Base-by-base conservation (phyloP, 352 stramenopile species). In the Saprolegnia parasitica region DNA sequence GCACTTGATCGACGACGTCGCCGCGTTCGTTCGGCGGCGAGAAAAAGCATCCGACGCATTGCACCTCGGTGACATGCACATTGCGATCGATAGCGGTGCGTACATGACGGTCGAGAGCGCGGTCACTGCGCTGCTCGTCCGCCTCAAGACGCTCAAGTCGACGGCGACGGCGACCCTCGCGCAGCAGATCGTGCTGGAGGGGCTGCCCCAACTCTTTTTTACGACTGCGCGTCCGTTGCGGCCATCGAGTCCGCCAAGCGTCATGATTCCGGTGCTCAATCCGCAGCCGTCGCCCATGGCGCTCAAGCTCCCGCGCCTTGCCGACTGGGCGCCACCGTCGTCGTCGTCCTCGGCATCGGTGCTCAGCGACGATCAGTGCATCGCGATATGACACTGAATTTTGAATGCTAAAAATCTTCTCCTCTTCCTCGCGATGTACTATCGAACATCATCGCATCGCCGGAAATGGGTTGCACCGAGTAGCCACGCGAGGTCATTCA, bases 21-120 rank as follows among this genome's bases (percentile, higher is more conserved):
- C 52, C 11, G 52, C n/a, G 35, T 60, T 60, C 20, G 35, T 60
- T 16, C 24, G 35, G 13, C 52, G 35, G 52, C 24, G 24, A 60
- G 35, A 60, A 11, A 15, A 24, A 60, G 52, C 24, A 2, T 15
- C 11, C 13, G 52, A 40, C 20, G 24, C 52, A 3, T 20, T 60
- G 16, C 52, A 24, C n/a, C 52, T 60, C 35, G 24, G 16, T 9
- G 24, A 60, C 16, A 42, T 60, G 52, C 52, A 60, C 24, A 60
- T 60, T n/a, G 52, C 52, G 3, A 60, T 60, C 35, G 52, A 60
- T 8, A 60, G 35, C 35, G 35, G 35, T 60, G 24, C 52, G 52
- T 60, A 60, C 52, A 18, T 24, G 24, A 60, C 52, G 13, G 24
- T 60, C 3, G 52, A 60, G 24, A 18, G 13, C 24, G 52, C 52